Base-by-base conservation (phyloP, 1,284 basidiomycete genomes). In the Cryptococcus maquisensis region DNA sequence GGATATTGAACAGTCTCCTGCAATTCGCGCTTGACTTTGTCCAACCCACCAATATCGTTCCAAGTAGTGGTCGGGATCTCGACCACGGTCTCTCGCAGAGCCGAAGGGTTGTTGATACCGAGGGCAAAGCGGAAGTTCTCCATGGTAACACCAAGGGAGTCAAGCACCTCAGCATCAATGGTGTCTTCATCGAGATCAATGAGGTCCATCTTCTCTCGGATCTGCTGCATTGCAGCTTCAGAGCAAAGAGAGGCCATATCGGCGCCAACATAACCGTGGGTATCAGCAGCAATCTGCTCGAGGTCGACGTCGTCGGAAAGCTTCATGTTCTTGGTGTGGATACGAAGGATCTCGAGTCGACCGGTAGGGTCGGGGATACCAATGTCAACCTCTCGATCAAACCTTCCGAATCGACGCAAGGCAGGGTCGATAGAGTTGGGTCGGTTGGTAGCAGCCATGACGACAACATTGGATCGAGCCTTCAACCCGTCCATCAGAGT, bases 301-400 rank as follows among this genome's bases (percentile, higher is more conserved):
- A 98, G 84, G 69, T 98, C 96, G 47, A 98, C 95, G 68, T 98
- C 96, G 55, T 98, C 94, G n/a, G 78, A 84, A 43, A 98, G 82
- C 79, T 98, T 98, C 95, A 98, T 98, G 82, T 98, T 98, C 86
- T 98, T 98, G 56, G 96, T 98, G 81, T 98, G 95, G 63, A 98
- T 98, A 60, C 95, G 89, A 59, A 98, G 85, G 67, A 98, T 98
- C 77, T 98, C 95, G 44, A 98, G 84, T 77, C 96, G 95, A 55
- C 95, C 94, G 57, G 94, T 98, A 0, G 95, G 94, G 77, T 98
- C 95, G 51, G 95, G 96, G 65, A 98, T 98, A 73, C 96, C 92
- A 64, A 98, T 98, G 79, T 98, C 95, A 62, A 98, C 89, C 80
- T 98, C 96, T 72, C 95, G 90, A 79, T 98, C 96, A 78, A 98